These are phyloP conservation scores for Cytospora piceicola DNA, from an alignment of 2,329 filamentous ascomycete species.

Conservation along the genomic window DNA sequence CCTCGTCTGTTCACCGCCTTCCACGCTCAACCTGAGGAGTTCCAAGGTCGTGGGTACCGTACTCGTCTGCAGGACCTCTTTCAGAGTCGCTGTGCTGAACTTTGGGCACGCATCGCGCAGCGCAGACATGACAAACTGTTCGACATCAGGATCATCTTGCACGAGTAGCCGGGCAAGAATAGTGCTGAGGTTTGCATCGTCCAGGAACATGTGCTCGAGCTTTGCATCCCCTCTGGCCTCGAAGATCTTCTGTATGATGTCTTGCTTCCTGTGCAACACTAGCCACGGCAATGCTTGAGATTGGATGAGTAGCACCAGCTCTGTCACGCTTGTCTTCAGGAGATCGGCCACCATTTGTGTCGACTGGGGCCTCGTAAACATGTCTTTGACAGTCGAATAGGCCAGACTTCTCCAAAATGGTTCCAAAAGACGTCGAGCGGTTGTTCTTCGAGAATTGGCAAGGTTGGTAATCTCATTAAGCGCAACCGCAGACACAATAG, in stretches of 20 bases:
- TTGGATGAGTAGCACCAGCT: constrained; percentile 77
- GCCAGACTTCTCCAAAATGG: constrained; percentile 90
- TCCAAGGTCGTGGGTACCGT: constrained; percentile 78
- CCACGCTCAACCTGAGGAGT: constrained; percentile 77
- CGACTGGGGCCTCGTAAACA: constrained; percentile 80
- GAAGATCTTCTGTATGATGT: constrained; percentile 81
- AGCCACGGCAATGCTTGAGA: constrained; percentile 83
- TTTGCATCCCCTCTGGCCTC: constrained; percentile 74
- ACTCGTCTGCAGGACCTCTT: constrained; percentile 73
- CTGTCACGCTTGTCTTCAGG: constrained; percentile 72
- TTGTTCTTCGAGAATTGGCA: constrained; percentile 65
- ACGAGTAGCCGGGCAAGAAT: constrained; percentile 63
- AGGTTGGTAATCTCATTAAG: constrained; percentile 81
- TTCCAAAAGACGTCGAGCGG: constrained; percentile 71
- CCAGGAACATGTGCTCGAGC: constrained; percentile 58
- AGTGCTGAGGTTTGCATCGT: constrained; percentile 59
- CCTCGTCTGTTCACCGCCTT: constrained; percentile 62
- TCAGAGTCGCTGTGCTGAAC: constrained; percentile 69
- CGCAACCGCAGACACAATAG: constrained; percentile 77
- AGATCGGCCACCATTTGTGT: constrained; percentile 80
- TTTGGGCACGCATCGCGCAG: constrained; percentile 70
- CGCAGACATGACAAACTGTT: constrained; percentile 69
- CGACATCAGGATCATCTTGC: constrained; percentile 60
- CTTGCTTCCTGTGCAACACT: constrained; percentile 75
- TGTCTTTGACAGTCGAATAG: constrained; percentile 79